phyloP scores from a whole-genome alignment of 129 eudicot species.

The Tanacetum coccineum region DNA sequence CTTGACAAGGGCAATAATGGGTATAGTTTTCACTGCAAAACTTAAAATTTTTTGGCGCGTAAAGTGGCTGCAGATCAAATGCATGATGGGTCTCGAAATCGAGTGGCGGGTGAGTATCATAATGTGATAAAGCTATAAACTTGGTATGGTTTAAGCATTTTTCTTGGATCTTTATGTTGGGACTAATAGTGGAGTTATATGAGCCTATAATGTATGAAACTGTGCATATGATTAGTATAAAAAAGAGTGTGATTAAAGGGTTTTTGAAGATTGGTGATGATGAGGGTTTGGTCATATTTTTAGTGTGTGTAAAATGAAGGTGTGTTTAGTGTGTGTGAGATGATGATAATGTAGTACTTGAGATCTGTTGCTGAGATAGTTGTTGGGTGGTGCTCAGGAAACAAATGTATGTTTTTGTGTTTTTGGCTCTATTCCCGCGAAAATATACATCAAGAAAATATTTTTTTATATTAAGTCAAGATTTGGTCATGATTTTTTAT shows the following conservation, averaged over 20 bases:
- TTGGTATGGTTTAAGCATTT: conserved; percentile 8
- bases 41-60: conserved; percentile 12
- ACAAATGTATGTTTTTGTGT: conserved; percentile 17
- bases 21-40: conserved; percentile 42
- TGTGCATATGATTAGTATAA: conserved; percentile 28
- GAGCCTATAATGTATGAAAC: conserved; percentile 38
- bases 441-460: background rate
- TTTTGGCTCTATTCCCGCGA: conserved; percentile 29
- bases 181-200: conserved; percentile 25
- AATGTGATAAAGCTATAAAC: conserved; percentile 3
- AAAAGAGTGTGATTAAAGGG: conserved; percentile 28
- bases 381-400: conserved; percentile 28
- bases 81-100: conserved; percentile 33
- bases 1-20: conserved; percentile 55
- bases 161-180: conserved; percentile 4
- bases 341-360: background rate
- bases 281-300: conserved; percentile 29
- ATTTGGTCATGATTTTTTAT: conserved; percentile 15
- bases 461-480: background rate
- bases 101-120: conserved; percentile 21
- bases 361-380: conserved; percentile 7
- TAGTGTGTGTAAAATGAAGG: conserved; percentile 31
- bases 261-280: conserved; percentile 20
- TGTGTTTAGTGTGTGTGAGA: conserved; percentile 29
- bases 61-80: conserved; percentile 6